These are phyloP conservation scores for Monascus purpureus DNA, from an alignment of 495 filamentous ascomycete species.

Conservation along the genomic window DNA sequence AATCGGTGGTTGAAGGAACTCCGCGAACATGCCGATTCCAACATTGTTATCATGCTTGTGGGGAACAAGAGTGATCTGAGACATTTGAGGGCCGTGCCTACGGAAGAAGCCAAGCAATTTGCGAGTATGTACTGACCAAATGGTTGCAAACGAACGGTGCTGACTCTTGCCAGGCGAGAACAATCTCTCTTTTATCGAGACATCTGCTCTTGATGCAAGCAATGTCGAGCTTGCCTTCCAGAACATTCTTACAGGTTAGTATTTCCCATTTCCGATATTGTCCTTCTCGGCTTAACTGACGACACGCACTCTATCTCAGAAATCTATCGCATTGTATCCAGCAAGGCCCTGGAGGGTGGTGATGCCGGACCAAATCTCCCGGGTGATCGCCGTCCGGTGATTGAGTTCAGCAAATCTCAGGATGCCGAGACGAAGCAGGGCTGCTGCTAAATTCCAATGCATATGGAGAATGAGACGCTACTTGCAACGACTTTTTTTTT, in stretches of 20 bases:
- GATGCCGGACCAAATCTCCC: conserved; percentile 63
- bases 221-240: conserved; percentile 99
- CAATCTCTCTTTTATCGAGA: conserved; percentile 96
- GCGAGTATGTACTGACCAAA: conserved; percentile 63
- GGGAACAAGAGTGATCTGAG: conserved; percentile 99
- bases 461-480: conserved; percentile 13
- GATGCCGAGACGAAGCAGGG: conserved; percentile 66
- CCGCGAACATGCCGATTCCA: conserved; percentile 93
- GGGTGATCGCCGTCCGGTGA: conserved; percentile 52
- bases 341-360: conserved; percentile 83
- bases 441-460: conserved; percentile 57
- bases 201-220: conserved; percentile 94
- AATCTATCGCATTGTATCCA: conserved; percentile 98
- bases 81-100: conserved; percentile 93
- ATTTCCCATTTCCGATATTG: conserved; percentile 1
- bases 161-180: conserved; percentile 59
- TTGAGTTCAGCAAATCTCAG: conserved; percentile 70
- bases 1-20: conserved; percentile 98
- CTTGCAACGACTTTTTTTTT: conserved; percentile 21
- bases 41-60: conserved; percentile 99
- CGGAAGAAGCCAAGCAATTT: conserved; percentile 96
- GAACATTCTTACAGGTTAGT: conserved; percentile 92
- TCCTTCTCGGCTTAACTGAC: not conserved
- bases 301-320: conserved; percentile 40
- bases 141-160: no score